Conservation (phyloP, 2,329 filamentous ascomycete species). For the Chaetomium strumarium region DNA sequence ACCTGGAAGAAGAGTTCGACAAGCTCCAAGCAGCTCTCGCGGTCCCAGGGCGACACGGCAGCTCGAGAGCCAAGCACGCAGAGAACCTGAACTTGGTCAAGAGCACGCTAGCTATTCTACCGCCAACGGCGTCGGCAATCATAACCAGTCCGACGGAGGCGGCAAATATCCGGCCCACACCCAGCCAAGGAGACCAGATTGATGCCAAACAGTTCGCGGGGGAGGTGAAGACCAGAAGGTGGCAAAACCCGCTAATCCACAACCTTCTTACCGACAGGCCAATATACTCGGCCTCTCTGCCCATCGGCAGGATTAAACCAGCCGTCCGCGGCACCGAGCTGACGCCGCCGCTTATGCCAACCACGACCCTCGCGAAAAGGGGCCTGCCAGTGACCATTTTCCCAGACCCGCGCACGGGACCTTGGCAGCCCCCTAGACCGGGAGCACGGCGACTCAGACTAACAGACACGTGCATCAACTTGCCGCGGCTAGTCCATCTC, state of each 20-base stretch:
- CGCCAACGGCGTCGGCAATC: constrained; percentile 77
- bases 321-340: constrained; percentile 12
- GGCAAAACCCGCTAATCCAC: constrained; percentile 82
- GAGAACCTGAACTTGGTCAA: constrained; percentile 70
- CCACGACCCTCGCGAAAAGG: constrained; percentile 76
- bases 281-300: constrained; percentile 83
- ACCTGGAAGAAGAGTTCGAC: constrained; percentile 83
- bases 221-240: constrained; percentile 49
- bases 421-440: constrained; percentile 63
- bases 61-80: constrained; percentile 39
- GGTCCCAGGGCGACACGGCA: constrained; percentile 16
- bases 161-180: constrained; percentile 51
- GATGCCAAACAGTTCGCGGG: constrained; percentile 43
- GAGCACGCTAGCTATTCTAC: constrained; percentile 66
- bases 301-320: constrained; percentile 58
- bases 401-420: constrained; percentile 58
- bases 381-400: constrained; percentile 86
- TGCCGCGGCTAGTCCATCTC: constrained; percentile 73
- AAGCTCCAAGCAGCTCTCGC: constrained; percentile 59
- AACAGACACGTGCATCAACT: constrained; percentile 74
- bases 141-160: constrained; percentile 84
- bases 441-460: constrained; percentile 59
- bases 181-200: constrained; percentile 13
- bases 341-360: constrained; percentile 28
- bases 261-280: constrained; percentile 95